A percentile compares a stretch with the other conserved stretches of the same genome.
These are phyloP conservation scores for Pestalotiopsis sp. DNA, from an alignment of 2,329 filamentous ascomycete genomes.

Conservation along the genomic window DNA sequence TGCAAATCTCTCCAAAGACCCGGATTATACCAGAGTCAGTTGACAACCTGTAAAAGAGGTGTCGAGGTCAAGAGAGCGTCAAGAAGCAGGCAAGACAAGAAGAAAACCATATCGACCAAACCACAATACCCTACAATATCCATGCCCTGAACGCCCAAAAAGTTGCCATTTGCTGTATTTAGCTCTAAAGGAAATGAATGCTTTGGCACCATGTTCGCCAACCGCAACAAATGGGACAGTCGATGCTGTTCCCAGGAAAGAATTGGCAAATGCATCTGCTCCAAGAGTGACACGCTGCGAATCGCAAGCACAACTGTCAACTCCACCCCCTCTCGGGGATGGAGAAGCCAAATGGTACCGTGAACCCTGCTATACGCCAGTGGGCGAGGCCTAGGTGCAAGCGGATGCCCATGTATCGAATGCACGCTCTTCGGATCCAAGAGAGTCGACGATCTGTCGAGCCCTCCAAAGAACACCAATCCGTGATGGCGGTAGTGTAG, in stretches of 20 bases:
- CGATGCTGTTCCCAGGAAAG: too few relatives aligned
- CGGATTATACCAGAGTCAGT: neutral
- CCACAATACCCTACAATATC: neutral
- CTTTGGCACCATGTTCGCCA: neutral
- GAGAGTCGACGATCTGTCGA: neutral
- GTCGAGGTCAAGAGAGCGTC: neutral
- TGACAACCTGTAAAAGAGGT: neutral
- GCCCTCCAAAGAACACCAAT: neutral
- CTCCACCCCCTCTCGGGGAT: neutral
- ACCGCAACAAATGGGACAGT: too few relatives aligned
- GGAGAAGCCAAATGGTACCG: neutral
- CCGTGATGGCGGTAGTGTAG: neutral
- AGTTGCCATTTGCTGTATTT: conserved; percentile 4
- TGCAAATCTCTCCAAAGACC: neutral
- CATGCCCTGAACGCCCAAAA: neutral
- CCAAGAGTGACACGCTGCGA: too few relatives aligned
- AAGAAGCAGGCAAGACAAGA: neutral
- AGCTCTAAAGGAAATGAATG: neutral
- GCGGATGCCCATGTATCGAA: neutral
- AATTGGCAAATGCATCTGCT: too few relatives aligned
- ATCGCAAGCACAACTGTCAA: neutral
- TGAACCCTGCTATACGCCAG: neutral
- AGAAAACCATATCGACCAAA: neutral
- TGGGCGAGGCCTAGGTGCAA: neutral
- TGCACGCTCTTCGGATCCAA: neutral